These are phyloP conservation scores for Immersiporthe knoxdaviesiana DNA, from an alignment of 2,329 filamentous ascomycete species.

Conservation along the genomic window DNA sequence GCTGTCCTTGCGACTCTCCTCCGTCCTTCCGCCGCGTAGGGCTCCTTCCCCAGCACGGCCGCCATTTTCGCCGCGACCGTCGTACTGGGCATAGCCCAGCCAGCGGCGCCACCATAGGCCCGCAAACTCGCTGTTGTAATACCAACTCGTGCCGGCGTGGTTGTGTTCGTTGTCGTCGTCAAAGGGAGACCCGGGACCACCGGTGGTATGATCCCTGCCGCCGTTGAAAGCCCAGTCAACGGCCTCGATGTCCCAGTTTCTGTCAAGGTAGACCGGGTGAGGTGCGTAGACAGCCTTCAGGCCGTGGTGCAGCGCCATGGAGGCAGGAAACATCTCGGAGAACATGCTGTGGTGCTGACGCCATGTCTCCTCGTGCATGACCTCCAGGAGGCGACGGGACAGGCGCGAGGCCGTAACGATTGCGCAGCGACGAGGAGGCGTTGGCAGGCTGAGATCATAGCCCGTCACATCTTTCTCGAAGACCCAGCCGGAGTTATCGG, in stretches of 20 bases:
- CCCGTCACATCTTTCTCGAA: slow-evolving; percentile 72
- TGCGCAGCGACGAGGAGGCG: slow-evolving; percentile 69
- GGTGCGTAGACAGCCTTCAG: slow-evolving; percentile 80
- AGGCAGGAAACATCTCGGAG: slow-evolving; percentile 77
- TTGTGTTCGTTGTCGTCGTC: slow-evolving; percentile 76
- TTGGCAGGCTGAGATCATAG: slow-evolving; percentile 56
- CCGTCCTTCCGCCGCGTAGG: slow-evolving; percentile 54
- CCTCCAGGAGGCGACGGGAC: slow-evolving; percentile 65
- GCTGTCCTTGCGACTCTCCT: slow-evolving; percentile 49
- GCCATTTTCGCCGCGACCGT: slow-evolving; percentile 52
- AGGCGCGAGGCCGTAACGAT: slow-evolving; percentile 74
- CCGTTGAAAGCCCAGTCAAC: slow-evolving; percentile 80
- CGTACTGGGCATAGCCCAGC: slow-evolving; percentile 64
- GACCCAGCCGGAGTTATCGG: slow-evolving; percentile 72
- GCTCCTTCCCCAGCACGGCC: slow-evolving; percentile 53
- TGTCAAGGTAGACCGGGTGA: slow-evolving; percentile 79
- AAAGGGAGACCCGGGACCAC: slow-evolving; percentile 69
- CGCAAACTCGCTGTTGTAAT: slow-evolving; percentile 79
- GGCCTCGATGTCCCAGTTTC: slow-evolving; percentile 71
- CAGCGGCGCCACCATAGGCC: slow-evolving; percentile 79
- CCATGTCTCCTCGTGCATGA: slow-evolving; percentile 77
- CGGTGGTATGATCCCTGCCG: slow-evolving; percentile 67
- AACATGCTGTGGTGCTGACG: slow-evolving; percentile 73
- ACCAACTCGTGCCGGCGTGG: slow-evolving; percentile 82
- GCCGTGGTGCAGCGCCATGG: slow-evolving; percentile 73